Percentiles rank a stretch among this genome's conserved stretches.
Conservation (phyloP, 306 rosid species). For the Quercus robur region DNA sequence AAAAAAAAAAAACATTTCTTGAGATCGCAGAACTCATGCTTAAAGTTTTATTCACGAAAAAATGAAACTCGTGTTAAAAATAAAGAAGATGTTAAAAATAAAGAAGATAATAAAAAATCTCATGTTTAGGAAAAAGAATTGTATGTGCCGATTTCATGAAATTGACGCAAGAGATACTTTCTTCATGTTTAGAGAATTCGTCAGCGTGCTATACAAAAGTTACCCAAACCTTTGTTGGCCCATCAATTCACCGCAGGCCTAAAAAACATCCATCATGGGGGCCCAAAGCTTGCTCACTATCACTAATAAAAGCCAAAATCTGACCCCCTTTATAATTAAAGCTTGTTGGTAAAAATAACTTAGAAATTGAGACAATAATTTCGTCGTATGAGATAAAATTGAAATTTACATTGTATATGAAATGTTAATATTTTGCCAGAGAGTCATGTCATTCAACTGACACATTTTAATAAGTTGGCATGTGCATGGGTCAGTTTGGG, state of each 20-base stretch:
- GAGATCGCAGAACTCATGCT: too few species aligned
- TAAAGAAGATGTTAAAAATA: too few species aligned
- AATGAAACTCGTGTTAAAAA: too few species aligned
- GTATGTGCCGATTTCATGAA: too few species aligned
- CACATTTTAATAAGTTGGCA: too few species aligned
- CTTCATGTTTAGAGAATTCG: neutral
- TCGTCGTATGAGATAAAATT: constrained; percentile 69
- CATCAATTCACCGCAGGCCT: constrained; percentile 32
- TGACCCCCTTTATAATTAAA: constrained; percentile 53
- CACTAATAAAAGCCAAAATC: constrained; percentile 55
- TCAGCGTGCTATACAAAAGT: neutral
- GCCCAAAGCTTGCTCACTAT: constrained; percentile 56
- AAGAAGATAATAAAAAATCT: too few species aligned
- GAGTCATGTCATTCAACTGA: too few species aligned
- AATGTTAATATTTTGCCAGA: constrained; percentile 21
- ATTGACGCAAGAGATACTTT: too few species aligned
- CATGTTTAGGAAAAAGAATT: too few species aligned
- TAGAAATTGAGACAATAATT: constrained; percentile 47
- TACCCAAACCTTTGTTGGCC: neutral
- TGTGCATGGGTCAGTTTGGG: too few species aligned
- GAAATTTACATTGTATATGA: constrained; percentile 72
- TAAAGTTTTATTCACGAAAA: too few species aligned
- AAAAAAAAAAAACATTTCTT: too few species aligned
- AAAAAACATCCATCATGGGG: constrained; percentile 49
- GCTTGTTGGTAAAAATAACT: constrained; percentile 32